These are phyloP conservation scores for Ogataea sp. DNA, from an alignment of 805 yeast species.

Conservation along the genomic window DNA sequence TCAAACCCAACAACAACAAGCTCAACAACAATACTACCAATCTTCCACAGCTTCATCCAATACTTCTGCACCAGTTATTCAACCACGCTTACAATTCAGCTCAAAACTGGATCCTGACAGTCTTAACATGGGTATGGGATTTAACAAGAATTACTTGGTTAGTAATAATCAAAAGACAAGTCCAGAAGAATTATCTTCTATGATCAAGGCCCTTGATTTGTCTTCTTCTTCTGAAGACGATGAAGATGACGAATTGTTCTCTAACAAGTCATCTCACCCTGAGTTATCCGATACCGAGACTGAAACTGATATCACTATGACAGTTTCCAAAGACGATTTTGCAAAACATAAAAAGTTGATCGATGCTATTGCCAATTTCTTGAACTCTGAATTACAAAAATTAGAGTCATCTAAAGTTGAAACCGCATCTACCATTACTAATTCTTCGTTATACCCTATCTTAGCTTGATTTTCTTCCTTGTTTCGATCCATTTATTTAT, in stretches of 20 bases:
- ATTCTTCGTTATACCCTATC: neutral
- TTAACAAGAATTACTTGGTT: conserved; percentile 25
- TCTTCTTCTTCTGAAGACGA: conserved; percentile 9
- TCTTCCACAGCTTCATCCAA: too few relatives aligned
- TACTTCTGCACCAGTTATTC: neutral
- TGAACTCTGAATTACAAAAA: too few relatives aligned
- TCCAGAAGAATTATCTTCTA: too few relatives aligned
- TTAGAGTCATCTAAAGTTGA: neutral
- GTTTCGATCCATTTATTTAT: too few relatives aligned
- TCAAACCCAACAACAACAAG: neutral
- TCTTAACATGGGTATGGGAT: conserved; percentile 16
- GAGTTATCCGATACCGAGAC: too few relatives aligned
- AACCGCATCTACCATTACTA: neutral
- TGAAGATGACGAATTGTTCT: conserved; percentile 16
- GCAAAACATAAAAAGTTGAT: neutral
- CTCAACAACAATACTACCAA: neutral
- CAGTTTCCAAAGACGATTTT: too few relatives aligned
- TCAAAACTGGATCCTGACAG: neutral
- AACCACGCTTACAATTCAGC: neutral
- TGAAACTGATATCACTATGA: too few relatives aligned
- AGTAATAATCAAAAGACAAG: conserved; percentile 28
- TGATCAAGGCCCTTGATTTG: too few relatives aligned
- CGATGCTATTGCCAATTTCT: neutral
- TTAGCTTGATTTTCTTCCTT: neutral
- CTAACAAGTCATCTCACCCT: too few relatives aligned